These are phyloP conservation scores for Fusarium irregulare DNA, from an alignment of 2,329 filamentous ascomycete genomes.

Conservation along the genomic window DNA sequence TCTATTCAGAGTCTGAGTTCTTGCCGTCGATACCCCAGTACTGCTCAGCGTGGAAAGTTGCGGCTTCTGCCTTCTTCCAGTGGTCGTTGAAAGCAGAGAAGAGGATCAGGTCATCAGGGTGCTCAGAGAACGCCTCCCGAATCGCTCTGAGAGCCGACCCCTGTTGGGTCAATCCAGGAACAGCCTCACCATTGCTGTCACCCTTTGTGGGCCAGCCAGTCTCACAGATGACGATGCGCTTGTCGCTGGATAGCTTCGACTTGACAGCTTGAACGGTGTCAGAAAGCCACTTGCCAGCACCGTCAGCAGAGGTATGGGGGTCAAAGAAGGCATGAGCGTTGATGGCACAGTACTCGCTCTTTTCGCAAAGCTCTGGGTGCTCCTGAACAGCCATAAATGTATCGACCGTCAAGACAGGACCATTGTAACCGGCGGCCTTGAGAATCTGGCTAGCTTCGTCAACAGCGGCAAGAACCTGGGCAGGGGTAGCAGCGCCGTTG, in stretches of 20 bases:
- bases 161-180: conserved; percentile 77
- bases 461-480: conserved; percentile 68
- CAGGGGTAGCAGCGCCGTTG: conserved; percentile 64
- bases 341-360: conserved; percentile 81
- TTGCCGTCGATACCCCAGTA: conserved; percentile 74
- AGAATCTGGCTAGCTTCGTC: conserved; percentile 67
- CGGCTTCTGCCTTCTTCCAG: conserved; percentile 76
- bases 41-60: conserved; percentile 77
- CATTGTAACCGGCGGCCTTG: conserved; percentile 71
- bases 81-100: conserved; percentile 83
- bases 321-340: conserved; percentile 92
- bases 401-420: conserved; percentile 83
- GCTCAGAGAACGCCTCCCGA: conserved; percentile 65
- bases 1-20: conserved; percentile 31
- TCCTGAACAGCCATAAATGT: conserved; percentile 76
- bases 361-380: conserved; percentile 76
- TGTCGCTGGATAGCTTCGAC: conserved; percentile 57
- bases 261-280: conserved; percentile 62
- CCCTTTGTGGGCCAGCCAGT: conserved; percentile 85
- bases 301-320: conserved; percentile 64
- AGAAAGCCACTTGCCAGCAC: conserved; percentile 75
- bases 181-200: conserved; percentile 71
- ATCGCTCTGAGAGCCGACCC: conserved; percentile 72
- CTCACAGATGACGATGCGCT: conserved; percentile 80
- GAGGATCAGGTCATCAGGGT: conserved; percentile 68